phyloP scores from a whole-genome alignment of 1,139 yeast genomes.

The Pichia terricola region DNA sequence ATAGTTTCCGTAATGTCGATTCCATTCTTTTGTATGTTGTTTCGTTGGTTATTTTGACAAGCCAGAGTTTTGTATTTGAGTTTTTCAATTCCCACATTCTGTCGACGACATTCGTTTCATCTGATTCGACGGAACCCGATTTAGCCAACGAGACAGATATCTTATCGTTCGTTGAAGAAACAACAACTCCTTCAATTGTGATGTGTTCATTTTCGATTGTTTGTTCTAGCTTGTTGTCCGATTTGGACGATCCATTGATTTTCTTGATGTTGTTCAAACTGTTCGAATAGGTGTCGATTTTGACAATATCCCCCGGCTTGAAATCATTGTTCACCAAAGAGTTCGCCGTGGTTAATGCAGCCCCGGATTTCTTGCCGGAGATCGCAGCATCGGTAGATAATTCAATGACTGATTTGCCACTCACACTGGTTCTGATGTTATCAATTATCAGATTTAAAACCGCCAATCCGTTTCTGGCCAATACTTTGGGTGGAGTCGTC shows the following conservation, averaged over 20 bases:
- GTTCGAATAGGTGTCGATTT: conserved; percentile 28
- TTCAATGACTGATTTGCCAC: conserved; percentile 67
- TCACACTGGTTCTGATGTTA: conserved; percentile 65
- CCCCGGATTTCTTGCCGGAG: neutral
- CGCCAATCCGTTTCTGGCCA: conserved; percentile 68
- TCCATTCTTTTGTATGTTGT: conserved; percentile 74
- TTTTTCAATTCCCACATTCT: conserved; percentile 31
- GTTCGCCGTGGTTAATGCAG: conserved; percentile 2
- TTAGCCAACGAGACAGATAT: conserved; percentile 53
- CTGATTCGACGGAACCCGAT: conserved; percentile 7
- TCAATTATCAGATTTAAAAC: conserved; percentile 52
- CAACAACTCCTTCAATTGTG: conserved; percentile 50
- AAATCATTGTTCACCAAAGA: conserved; percentile 29
- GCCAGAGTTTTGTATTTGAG: conserved; percentile 28
- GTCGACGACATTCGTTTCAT: conserved; percentile 20
- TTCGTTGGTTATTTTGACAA: conserved; percentile 60
- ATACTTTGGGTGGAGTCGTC: conserved; percentile 49
- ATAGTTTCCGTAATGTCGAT: conserved; percentile 62
- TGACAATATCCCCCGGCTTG: conserved; percentile 72
- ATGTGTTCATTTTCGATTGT: conserved; percentile 26
- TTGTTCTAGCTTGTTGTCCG: conserved; percentile 18
- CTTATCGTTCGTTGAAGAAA: conserved; percentile 34
- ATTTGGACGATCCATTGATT: conserved; percentile 23
- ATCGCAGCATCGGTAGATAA: conserved; percentile 44
- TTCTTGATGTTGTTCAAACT: conserved; percentile 13